A percentile compares a stretch with the other conserved stretches of the same genome.
phyloP scores from a whole-genome alignment of 768 basidiomycete genomes.

The Termitomyces sp. region DNA sequence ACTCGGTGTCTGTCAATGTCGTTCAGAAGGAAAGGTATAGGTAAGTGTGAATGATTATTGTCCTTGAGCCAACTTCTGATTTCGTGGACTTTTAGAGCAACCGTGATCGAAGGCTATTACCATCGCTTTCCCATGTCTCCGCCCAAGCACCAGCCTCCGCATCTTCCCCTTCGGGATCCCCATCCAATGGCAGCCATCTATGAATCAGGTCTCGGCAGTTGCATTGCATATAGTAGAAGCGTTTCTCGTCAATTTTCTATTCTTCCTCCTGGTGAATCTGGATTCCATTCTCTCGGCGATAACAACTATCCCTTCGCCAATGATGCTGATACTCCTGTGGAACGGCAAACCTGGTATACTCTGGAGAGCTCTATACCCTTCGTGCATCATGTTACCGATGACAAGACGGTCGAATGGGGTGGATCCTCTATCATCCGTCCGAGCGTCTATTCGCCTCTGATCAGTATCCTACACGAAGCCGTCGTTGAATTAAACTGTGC shows the following conservation, averaged over 20 bases:
- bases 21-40: slow-evolving; percentile 66
- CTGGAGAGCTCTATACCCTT: slow-evolving; percentile 58
- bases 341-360: slow-evolving; percentile 52
- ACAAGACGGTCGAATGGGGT: slow-evolving; percentile 36
- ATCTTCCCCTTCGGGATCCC: slow-evolving; percentile 50
- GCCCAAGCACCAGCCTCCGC: slow-evolving; percentile 60
- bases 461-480: slow-evolving; percentile 54
- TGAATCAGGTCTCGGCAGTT: slow-evolving; percentile 40
- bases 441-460: slow-evolving; percentile 52
- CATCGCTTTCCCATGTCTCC: slow-evolving; percentile 57
- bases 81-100: slow-evolving; percentile 31
- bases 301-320: slow-evolving; percentile 49
- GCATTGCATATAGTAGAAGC: slow-evolving; percentile 21
- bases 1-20: slow-evolving; percentile 54
- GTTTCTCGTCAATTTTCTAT: slow-evolving; percentile 44
- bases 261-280: slow-evolving; percentile 44
- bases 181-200: slow-evolving; percentile 58
- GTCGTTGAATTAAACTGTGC: slow-evolving; percentile 52
- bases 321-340: slow-evolving; percentile 29
- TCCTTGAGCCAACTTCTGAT: neutral
- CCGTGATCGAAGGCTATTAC: slow-evolving; percentile 40
- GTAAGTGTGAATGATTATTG: slow-evolving; percentile 36
- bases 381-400: slow-evolving; percentile 25
- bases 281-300: slow-evolving; percentile 47
- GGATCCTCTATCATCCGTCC: slow-evolving; percentile 41